These are phyloP conservation scores for Bothriochloa decipiens DNA, from an alignment of 176 grass and related monocot genomes.

Conservation along the genomic window DNA sequence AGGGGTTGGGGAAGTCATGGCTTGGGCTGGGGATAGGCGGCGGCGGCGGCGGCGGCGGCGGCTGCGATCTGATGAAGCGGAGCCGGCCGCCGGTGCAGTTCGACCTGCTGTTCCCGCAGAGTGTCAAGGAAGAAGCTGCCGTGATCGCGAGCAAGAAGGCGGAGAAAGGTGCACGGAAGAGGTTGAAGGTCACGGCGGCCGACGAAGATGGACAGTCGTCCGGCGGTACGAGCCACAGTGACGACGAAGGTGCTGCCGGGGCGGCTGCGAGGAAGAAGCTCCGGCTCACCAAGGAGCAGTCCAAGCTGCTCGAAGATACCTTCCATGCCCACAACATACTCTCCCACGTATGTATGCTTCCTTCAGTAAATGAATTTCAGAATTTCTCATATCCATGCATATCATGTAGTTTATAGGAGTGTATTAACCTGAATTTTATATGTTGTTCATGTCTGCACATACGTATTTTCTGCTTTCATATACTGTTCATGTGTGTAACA, in stretches of 20 bases:
- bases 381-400: not conserved
- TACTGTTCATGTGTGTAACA: too few relatives aligned
- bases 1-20: constrained; percentile 45
- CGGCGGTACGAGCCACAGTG: constrained; percentile 7
- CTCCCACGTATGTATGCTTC: constrained; percentile 33
- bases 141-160: not conserved
- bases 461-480: not conserved
- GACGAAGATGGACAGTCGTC: constrained; percentile 9
- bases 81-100: constrained; percentile 25
- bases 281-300: constrained; percentile 68
- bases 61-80: not conserved
- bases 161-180: not conserved
- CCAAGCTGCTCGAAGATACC: constrained; percentile 56
- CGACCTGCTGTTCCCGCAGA: constrained; percentile 38
- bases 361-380: not conserved
- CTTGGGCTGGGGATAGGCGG: constrained; percentile 63
- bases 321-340: constrained; percentile 66
- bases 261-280: constrained; percentile 65
- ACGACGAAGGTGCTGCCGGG: not conserved
- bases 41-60: constrained; percentile 32
- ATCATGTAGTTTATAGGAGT: too few relatives aligned
- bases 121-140: constrained; percentile 31
- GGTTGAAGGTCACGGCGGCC: not conserved
- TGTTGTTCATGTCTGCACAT: not conserved
- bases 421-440: not conserved